These are phyloP conservation scores for Pseudogymnoascus destructans DNA, from an alignment of 2,329 filamentous ascomycete species.

Conservation along the genomic window DNA sequence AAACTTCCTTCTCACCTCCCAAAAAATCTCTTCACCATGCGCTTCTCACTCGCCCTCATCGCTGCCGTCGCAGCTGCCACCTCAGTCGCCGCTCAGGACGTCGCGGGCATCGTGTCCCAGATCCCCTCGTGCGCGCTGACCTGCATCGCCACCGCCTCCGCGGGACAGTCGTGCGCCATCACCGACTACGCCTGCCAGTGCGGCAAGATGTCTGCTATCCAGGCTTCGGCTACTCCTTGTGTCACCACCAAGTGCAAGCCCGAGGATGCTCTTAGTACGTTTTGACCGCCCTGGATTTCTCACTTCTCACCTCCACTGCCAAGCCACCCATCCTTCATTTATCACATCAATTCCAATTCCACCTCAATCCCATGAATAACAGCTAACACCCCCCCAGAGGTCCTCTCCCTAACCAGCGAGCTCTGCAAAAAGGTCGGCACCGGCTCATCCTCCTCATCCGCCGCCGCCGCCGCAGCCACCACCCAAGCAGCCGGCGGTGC, in stretches of 20 bases:
- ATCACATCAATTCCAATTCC: not conserved
- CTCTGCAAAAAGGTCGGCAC: not conserved
- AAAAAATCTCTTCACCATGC: not conserved
- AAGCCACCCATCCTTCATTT: not conserved
- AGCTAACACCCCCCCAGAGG: not conserved
- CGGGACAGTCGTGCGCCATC: not conserved
- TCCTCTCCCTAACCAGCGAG: not conserved
- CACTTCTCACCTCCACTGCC: not conserved
- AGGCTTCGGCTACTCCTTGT: not conserved
- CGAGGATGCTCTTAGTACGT: not conserved
- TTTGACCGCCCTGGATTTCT: not conserved
- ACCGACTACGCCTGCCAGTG: not conserved
- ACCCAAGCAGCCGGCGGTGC: not conserved
- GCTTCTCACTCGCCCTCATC: conserved; percentile 5
- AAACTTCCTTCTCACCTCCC: not conserved
- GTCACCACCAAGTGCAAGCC: not conserved
- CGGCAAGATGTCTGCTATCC: not conserved
- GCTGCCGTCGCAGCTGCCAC: not conserved
- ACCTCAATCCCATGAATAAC: not conserved
- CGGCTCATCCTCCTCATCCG: not conserved
- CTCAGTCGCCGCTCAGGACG: not conserved
- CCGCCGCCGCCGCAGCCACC: not conserved
- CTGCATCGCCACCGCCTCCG: not conserved
- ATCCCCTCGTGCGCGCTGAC: conserved; percentile 3
- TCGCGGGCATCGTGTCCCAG: not conserved